phyloP scores from a whole-genome alignment of 2,329 filamentous ascomycete genomes.

The Ilyonectria robusta region DNA sequence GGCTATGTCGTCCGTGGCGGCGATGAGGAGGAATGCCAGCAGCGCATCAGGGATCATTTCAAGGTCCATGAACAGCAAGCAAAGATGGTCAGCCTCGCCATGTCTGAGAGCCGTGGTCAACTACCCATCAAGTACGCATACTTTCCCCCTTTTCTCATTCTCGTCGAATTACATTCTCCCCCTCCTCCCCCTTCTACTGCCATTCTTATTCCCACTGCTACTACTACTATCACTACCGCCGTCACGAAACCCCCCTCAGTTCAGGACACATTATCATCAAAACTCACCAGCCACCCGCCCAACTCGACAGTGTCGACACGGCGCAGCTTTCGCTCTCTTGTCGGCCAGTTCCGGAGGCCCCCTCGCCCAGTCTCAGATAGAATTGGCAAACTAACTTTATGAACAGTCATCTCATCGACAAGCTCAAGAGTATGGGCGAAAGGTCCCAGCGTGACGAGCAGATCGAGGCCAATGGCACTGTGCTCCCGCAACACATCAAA shows the following conservation, averaged over 20 bases:
- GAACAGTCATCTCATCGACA: slow-evolving; percentile 68
- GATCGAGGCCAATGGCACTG: slow-evolving; percentile 49
- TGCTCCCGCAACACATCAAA: slow-evolving; percentile 62
- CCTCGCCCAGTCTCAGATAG: slow-evolving; percentile 48
- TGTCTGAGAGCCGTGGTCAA: slow-evolving; percentile 71
- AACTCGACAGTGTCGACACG: slow-evolving; percentile 37
- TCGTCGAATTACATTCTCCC: slow-evolving; percentile 45
- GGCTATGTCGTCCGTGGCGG: slow-evolving; percentile 74
- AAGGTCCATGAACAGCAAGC: slow-evolving; percentile 70
- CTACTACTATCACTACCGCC: slow-evolving; percentile 9
- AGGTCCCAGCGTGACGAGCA: slow-evolving; percentile 52
- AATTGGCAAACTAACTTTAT: slow-evolving; percentile 50
- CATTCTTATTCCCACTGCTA: slow-evolving; percentile 6
- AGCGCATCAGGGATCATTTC: slow-evolving; percentile 73
- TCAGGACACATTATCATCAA: not conserved
- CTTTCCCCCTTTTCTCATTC: slow-evolving; percentile 53
- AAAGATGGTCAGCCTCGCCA: slow-evolving; percentile 64
- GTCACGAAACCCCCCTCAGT: slow-evolving; percentile 9
- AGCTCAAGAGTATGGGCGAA: slow-evolving; percentile 64
- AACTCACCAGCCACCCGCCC: slow-evolving; percentile 19
- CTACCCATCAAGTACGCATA: slow-evolving; percentile 70
- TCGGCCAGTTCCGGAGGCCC: slow-evolving; percentile 46
- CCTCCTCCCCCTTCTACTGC: slow-evolving; percentile 26
- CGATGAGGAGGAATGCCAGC: slow-evolving; percentile 68
- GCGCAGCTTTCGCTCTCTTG: slow-evolving; percentile 42